Evolutionary conservation across 768 basidiomycete genomes (phyloP).

Genomic region (Rhodotorula paludigena): DNA sequence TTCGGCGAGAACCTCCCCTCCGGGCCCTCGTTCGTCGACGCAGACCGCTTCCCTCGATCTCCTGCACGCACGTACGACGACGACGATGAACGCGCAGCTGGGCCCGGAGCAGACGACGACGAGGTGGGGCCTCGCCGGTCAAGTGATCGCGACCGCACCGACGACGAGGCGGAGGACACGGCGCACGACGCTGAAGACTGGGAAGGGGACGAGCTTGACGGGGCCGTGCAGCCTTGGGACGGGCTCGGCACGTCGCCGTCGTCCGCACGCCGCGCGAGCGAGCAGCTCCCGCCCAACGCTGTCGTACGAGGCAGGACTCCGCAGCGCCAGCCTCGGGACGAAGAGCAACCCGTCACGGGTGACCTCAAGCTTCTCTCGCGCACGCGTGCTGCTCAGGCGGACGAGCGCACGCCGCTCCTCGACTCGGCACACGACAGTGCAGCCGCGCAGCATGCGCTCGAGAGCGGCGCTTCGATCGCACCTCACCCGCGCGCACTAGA

Average conservation of each 20-base stretch:
- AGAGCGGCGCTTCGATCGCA: no score
- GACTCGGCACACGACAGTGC: no score
- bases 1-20: conserved; percentile 38
- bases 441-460: no score
- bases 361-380: no score
- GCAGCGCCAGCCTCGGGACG: no score
- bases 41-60: neutral
- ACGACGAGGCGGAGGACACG: neutral
- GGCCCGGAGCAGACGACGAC: no score
- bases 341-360: no score
- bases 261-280: neutral
- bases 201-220: neutral
- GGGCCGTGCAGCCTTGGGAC: neutral
- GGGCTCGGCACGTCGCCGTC: neutral
- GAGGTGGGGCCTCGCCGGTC: neutral
- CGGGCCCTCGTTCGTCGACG: conserved; percentile 35
- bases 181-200: conserved; percentile 7
- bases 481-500: no score
- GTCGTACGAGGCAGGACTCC: neutral
- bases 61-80: neutral
- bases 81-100: no score
- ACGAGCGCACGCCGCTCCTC: no score
- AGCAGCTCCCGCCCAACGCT: conserved; percentile 17
- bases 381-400: no score
- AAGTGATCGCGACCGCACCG: neutral